Conservation (phyloP, 1,284 basidiomycete species). For the Coriolopsis trogii region DNA sequence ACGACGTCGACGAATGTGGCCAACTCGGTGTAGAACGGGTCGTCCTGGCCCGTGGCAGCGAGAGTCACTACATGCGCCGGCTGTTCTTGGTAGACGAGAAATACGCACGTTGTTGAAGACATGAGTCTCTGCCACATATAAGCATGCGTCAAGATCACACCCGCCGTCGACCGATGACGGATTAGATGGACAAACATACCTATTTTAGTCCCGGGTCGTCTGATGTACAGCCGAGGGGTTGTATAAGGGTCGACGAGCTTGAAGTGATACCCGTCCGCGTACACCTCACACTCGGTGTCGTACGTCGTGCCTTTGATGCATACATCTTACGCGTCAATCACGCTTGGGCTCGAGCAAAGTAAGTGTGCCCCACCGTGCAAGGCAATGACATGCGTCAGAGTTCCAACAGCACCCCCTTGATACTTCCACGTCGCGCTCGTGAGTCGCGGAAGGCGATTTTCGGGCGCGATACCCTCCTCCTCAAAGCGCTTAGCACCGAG, state of each 20-base stretch:
- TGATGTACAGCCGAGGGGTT: slow-evolving; percentile 37
- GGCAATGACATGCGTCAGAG: slow-evolving; percentile 54
- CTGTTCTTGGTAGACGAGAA: neutral
- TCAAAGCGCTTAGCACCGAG: slow-evolving; percentile 55
- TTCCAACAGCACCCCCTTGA: slow-evolving; percentile 52
- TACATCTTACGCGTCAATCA: neutral
- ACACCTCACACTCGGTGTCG: slow-evolving; percentile 54
- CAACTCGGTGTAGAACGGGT: slow-evolving; percentile 43
- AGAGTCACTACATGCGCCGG: neutral
- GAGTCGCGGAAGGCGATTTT: slow-evolving; percentile 38
- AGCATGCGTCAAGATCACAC: too few species aligned
- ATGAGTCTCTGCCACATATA: slow-evolving; percentile 9
- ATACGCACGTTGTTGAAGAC: slow-evolving; percentile 9
- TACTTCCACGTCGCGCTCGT: slow-evolving; percentile 50
- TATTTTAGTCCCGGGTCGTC: slow-evolving; percentile 35
- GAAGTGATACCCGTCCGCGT: slow-evolving; percentile 50
- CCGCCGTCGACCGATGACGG: too few species aligned
- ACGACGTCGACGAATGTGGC: slow-evolving; percentile 40
- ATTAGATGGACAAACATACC: slow-evolving; percentile 18
- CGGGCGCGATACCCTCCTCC: slow-evolving; percentile 41
- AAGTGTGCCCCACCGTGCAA: slow-evolving; percentile 48
- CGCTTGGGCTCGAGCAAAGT: neutral
- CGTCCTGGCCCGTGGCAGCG: slow-evolving; percentile 29
- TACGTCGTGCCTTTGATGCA: slow-evolving; percentile 27
- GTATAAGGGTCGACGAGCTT: slow-evolving; percentile 42